Conservation (phyloP, 345 rosid genomes). For the Ailanthus altissimus region DNA sequence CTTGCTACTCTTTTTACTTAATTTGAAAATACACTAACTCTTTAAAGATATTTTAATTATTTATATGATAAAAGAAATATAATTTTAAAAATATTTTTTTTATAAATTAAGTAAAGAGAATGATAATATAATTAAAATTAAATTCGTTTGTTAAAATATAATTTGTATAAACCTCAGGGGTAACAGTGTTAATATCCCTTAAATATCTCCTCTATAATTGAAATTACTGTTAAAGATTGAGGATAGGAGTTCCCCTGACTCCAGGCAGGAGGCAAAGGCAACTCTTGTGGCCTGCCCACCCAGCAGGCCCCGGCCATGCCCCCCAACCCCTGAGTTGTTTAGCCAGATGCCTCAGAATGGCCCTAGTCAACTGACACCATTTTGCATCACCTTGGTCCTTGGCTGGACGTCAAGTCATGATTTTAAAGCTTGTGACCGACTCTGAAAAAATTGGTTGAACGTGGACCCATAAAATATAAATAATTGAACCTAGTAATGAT, state of each 20-base stretch:
- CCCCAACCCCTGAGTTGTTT: constrained; percentile 23
- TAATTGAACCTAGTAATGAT: background rate
- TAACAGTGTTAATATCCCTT: too few relatives aligned
- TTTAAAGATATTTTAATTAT: too few relatives aligned
- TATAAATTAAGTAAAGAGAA: too few relatives aligned
- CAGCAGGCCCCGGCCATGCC: constrained; percentile 24
- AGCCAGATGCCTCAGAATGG: constrained; percentile 12
- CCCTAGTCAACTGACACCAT: constrained; percentile 11
- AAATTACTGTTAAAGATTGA: background rate
- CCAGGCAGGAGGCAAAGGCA: constrained; percentile 34
- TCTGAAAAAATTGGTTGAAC: constrained; percentile 7
- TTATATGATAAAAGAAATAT: too few relatives aligned
- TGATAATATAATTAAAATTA: too few relatives aligned
- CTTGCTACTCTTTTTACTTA: too few relatives aligned
- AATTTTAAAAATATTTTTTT: too few relatives aligned
- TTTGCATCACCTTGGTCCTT: constrained; percentile 5
- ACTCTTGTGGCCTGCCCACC: constrained; percentile 36
- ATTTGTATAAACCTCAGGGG: too few relatives aligned
- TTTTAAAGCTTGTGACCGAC: constrained; percentile 4
- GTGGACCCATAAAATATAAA: background rate
- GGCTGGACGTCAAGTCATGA: background rate
- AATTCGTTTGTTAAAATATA: too few relatives aligned
- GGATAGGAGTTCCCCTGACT: constrained; percentile 26
- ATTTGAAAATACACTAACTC: too few relatives aligned
- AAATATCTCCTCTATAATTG: constrained; percentile 25